Conservation (phyloP, 2,329 filamentous ascomycete species). For the Aureobasidium sp. region DNA sequence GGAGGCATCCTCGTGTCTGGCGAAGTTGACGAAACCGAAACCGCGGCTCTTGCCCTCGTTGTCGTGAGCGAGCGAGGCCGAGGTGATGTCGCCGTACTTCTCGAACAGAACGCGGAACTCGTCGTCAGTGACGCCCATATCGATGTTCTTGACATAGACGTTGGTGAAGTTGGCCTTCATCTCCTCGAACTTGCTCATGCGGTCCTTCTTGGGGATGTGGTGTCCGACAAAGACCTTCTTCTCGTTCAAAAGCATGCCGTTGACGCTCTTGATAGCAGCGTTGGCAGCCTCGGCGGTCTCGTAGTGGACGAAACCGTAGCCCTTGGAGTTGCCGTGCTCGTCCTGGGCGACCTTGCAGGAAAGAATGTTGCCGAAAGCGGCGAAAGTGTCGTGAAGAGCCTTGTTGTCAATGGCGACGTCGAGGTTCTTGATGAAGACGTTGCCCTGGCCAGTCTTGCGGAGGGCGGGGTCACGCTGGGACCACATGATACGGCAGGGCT, state of each 20-base stretch:
- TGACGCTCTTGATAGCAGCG: constrained; percentile 98
- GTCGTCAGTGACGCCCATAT: constrained; percentile 75
- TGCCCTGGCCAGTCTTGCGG: constrained; percentile 98
- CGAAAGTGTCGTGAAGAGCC: constrained; percentile 98
- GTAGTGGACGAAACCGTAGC: constrained; percentile 99
- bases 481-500: constrained; percentile 99
- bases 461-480: constrained; percentile 98
- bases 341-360: constrained; percentile 99
- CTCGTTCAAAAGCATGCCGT: constrained; percentile 99
- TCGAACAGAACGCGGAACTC: constrained; percentile 93
- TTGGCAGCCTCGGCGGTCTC: constrained; percentile 96
- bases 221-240: constrained; percentile 99
- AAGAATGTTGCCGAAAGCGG: constrained; percentile 97
- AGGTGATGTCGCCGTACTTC: constrained; percentile 89
- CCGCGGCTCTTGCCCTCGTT: constrained; percentile 93
- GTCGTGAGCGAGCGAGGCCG: constrained; percentile 88
- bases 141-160: constrained; percentile 98
- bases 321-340: constrained; percentile 93
- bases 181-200: constrained; percentile 99
- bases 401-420: constrained; percentile 99
- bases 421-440: constrained; percentile 99
- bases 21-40: constrained; percentile 92
- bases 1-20: constrained; percentile 78
- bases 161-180: constrained; percentile 99
- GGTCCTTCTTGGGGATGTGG: constrained; percentile 99